These are phyloP conservation scores for Suillus decipiens DNA, from an alignment of 768 basidiomycete genomes.

Conservation along the genomic window DNA sequence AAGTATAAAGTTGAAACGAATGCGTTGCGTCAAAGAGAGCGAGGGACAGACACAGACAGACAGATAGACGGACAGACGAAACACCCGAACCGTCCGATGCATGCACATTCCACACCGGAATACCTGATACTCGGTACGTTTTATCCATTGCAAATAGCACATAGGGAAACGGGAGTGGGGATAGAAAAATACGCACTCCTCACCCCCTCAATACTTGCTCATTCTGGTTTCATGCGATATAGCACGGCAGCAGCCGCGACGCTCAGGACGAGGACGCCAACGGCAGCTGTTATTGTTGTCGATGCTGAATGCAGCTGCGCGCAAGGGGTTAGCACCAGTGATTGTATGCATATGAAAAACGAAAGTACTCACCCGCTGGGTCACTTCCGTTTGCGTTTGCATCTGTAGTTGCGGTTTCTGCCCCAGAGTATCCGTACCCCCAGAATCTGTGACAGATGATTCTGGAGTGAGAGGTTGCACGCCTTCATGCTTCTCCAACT, in stretches of 20 bases:
- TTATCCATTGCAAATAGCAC: slow-evolving; percentile 11
- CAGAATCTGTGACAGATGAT: slow-evolving; percentile 31
- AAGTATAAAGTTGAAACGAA: background rate
- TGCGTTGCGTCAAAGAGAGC: slow-evolving; percentile 3
- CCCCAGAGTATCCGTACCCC: slow-evolving; percentile 1
- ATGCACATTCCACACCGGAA: slow-evolving; percentile 3
- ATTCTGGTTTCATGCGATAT: slow-evolving; percentile 63
- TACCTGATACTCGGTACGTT: background rate
- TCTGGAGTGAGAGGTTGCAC: slow-evolving; percentile 32
- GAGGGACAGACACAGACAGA: background rate
- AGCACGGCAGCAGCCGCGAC: slow-evolving; percentile 73
- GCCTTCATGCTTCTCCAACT: slow-evolving; percentile 17
- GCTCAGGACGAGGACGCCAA: slow-evolving; percentile 65
- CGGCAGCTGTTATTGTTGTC: slow-evolving; percentile 45
- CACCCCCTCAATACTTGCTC: slow-evolving; percentile 10
- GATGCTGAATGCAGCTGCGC: slow-evolving; percentile 26
- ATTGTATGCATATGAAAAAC: slow-evolving; percentile 10
- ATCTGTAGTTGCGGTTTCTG: background rate
- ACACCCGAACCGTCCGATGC: slow-evolving; percentile 7
- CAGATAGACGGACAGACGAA: background rate
- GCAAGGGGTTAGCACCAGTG: slow-evolving; percentile 20
- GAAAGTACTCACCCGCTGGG: slow-evolving; percentile 33
- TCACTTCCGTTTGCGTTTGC: slow-evolving; percentile 15
- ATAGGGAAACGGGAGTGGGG: background rate
- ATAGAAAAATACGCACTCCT: slow-evolving; percentile 6